These are phyloP conservation scores for Aristolochia californica DNA, from an alignment of 164 flowering plant genomes.

Conservation along the genomic window DNA sequence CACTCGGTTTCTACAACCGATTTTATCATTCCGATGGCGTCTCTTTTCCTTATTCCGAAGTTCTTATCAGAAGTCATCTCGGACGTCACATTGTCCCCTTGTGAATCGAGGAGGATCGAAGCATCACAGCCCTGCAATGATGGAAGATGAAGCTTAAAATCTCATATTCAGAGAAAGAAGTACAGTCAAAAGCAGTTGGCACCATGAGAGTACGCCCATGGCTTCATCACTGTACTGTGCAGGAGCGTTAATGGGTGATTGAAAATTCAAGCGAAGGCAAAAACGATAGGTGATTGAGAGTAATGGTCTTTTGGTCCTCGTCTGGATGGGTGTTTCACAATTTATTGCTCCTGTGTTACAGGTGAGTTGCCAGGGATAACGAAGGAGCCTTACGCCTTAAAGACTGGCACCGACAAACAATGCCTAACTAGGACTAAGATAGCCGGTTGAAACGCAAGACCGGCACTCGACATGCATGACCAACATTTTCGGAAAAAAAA, in stretches of 20 bases:
- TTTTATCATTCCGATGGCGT: constrained; percentile 21
- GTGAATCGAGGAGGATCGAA: constrained; percentile 37
- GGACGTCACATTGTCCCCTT: constrained; percentile 1
- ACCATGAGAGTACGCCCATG: no score
- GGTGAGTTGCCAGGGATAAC: no score
- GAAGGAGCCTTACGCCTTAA: no score
- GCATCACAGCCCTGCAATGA: constrained; percentile 53
- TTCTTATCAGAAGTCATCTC: constrained; percentile 34
- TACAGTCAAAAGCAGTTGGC: no score
- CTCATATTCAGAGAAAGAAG: no score
- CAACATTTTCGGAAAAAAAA: no score
- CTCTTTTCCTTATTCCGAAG: constrained; percentile 37
- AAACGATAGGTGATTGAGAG: neutral
- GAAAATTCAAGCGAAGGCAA: neutral
- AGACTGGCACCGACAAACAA: no score
- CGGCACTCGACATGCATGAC: no score
- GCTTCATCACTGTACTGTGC: neutral
- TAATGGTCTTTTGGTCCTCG: neutral
- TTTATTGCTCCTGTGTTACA: no score
- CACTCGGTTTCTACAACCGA: constrained; percentile 35
- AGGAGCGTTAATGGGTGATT: neutral
- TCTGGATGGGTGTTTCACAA: no score
- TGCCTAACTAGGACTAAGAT: no score
- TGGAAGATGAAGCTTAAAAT: neutral
- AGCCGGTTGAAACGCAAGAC: no score